Evolutionary conservation across 495 filamentous ascomycete species (phyloP), one percentile per base, ranked within the genome.

Genomic region (Tetracladium marchalianum): DNA sequence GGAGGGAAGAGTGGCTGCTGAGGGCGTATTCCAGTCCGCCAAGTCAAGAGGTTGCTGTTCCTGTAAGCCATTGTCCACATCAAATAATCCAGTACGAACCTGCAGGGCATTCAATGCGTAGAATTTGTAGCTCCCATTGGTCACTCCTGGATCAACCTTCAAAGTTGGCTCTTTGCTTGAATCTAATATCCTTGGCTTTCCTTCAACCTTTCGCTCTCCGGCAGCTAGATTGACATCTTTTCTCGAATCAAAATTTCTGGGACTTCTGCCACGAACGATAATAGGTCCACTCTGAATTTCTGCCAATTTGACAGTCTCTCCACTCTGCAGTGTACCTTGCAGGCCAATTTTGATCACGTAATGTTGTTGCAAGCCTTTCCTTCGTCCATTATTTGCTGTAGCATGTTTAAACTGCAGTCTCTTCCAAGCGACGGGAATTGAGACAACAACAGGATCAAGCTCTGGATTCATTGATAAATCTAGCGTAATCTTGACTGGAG

Each of bases 371-470:
- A 83, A 54, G 16, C 81, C 81, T 57, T 84, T 85, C 41, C 81
- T 61, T 27, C 80, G 80, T 11, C 83, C 83, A 47, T 87, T 87
- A 59, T 87, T 87, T 17, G 89, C 89, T 6, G 89, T 95, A 2
- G 89, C 89, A 39, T 90, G 86, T 45, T 90, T 85, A 57, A 95
- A 95, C 60, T 95, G 89, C 43, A 95, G 66, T 15, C 89, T 73
- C 63, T 93, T 94, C 88, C 88, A 95, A 13, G 84, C 78, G 35
- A 94, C 82, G 2, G 86, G 85, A 44, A 84, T 81, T n/a, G 71
- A 81, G 17, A 84, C 77, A 53, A 79, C 83, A 34, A 90, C 78
- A 8, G 82, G 72, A 52, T 88, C 84, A 47, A 84, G 68, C 39
- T 94, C 87, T 49, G 87, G 84, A 7, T 82, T 83, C 32, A 75